phyloP scores from a whole-genome alignment of 192 early-diverging fungal genomes.

The Cladochytrium replicatum region DNA sequence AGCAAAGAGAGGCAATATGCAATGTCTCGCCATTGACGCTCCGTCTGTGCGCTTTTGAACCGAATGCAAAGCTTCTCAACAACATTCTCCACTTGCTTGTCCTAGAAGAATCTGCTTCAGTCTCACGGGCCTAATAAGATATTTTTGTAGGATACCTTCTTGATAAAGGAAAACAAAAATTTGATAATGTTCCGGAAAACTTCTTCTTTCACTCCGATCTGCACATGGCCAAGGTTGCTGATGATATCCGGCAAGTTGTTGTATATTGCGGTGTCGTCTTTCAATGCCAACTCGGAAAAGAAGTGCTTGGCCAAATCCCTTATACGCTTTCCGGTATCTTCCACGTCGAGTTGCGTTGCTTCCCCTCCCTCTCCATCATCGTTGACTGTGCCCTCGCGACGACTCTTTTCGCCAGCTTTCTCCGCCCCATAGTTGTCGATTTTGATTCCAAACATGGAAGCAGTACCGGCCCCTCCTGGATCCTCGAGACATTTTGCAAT shows the following conservation, averaged over 20 bases:
- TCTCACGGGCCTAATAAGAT: neutral
- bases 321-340: constrained; percentile 70
- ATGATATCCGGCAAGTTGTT: constrained; percentile 99
- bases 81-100: constrained; percentile 88
- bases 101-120: constrained; percentile 53
- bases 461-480: neutral
- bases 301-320: constrained; percentile 89
- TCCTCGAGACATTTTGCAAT: constrained; percentile 97
- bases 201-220: constrained; percentile 66
- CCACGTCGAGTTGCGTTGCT: no score
- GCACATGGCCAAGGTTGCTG: constrained; percentile 65
- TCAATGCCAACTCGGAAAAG: constrained; percentile 89
- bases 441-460: no score
- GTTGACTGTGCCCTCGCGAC: no score
- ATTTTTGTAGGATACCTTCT: constrained; percentile 61
- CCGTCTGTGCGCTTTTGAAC: constrained; percentile 71
- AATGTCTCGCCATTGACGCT: constrained; percentile 85
- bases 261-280: constrained; percentile 93
- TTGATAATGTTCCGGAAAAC: constrained; percentile 85
- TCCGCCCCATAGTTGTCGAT: no score
- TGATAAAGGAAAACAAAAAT: constrained; percentile 92
- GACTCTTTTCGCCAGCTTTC: no score
- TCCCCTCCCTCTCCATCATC: no score
- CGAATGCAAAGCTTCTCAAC: constrained; percentile 94
- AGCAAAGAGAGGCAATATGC: constrained; percentile 83